Conservation (phyloP, 2,329 filamentous ascomycete species). For the Colletotrichum sp. region DNA sequence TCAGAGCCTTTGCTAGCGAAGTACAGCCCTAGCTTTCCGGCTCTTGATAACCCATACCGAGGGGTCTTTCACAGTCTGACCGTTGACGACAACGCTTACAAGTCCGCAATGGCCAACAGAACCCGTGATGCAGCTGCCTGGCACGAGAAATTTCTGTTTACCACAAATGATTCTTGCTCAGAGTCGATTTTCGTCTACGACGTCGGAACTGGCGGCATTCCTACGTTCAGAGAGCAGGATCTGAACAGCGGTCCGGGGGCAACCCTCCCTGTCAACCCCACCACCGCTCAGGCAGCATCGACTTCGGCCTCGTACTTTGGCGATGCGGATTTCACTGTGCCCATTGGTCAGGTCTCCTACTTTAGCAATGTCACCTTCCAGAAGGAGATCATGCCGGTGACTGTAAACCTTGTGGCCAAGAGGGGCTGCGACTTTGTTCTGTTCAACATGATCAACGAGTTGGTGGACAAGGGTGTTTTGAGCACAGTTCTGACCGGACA, state of each 20-base stretch:
- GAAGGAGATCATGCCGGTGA: slow-evolving; percentile 45
- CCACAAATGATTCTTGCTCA: slow-evolving; percentile 30
- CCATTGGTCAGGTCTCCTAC: slow-evolving; percentile 47
- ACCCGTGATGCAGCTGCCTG: background rate
- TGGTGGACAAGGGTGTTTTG: slow-evolving; percentile 42
- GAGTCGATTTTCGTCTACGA: slow-evolving; percentile 45
- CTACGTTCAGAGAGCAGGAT: slow-evolving; percentile 40
- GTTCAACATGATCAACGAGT: slow-evolving; percentile 42
- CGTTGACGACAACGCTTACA: background rate
- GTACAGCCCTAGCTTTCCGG: background rate
- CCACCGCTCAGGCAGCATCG: slow-evolving; percentile 21
- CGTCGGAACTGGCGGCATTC: slow-evolving; percentile 45
- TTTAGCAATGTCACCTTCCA: slow-evolving; percentile 41
- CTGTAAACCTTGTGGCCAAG: slow-evolving; percentile 44
- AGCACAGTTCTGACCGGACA: slow-evolving; percentile 40
- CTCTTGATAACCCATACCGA: background rate
- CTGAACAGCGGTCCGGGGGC: slow-evolving; percentile 31
- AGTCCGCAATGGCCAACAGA: background rate
- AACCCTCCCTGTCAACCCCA: slow-evolving; percentile 31
- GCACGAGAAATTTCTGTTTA: background rate
- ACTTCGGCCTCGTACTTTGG: slow-evolving; percentile 29
- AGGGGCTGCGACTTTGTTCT: slow-evolving; percentile 48
- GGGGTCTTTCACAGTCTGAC: background rate
- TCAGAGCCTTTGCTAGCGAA: background rate
- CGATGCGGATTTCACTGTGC: slow-evolving; percentile 44